Percentiles rank a stretch among this genome's conserved stretches.
Conservation (phyloP, 2,329 filamentous ascomycete genomes). For the Fusarium guadeloupense region DNA sequence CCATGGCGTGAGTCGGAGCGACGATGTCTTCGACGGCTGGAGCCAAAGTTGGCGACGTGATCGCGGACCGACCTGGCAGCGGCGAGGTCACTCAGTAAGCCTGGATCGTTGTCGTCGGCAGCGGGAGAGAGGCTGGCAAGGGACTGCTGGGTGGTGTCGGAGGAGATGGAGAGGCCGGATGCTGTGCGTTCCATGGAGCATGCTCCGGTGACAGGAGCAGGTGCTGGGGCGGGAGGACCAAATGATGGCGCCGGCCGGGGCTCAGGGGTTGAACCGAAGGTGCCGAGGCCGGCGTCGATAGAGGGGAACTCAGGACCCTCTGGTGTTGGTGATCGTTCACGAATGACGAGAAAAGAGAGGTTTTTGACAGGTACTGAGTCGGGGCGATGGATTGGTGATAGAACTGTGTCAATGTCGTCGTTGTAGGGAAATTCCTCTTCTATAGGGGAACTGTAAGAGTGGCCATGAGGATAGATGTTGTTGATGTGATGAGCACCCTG, state of each 20-base stretch:
- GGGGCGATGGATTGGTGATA: slow-evolving; percentile 22
- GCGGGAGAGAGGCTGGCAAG: slow-evolving; percentile 36
- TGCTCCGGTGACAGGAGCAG: slow-evolving; percentile 20
- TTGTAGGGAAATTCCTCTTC: slow-evolving; percentile 24
- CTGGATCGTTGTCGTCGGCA: slow-evolving; percentile 44
- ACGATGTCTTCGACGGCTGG: slow-evolving; percentile 50
- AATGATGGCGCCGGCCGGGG: slow-evolving; percentile 31
- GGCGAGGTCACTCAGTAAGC: slow-evolving; percentile 55
- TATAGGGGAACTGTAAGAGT: slow-evolving; percentile 2
- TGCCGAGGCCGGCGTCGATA: slow-evolving; percentile 26
- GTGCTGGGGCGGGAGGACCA: slow-evolving; percentile 21
- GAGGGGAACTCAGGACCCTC: slow-evolving; percentile 30
- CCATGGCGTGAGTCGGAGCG: slow-evolving; percentile 62
- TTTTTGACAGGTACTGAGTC: slow-evolving; percentile 47
- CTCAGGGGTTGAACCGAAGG: slow-evolving; percentile 25
- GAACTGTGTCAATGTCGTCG: slow-evolving; percentile 21
- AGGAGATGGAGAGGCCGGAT: slow-evolving; percentile 59
- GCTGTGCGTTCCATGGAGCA: slow-evolving; percentile 58
- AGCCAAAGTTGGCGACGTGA: slow-evolving; percentile 53
- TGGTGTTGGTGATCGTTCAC: slow-evolving; percentile 45
- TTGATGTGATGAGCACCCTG: slow-evolving; percentile 16
- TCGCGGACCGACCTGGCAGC: slow-evolving; percentile 60
- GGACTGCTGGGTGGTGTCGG: slow-evolving; percentile 50
- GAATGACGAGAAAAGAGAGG: slow-evolving; percentile 52
- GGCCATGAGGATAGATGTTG: slow-evolving; percentile 14